These are phyloP conservation scores for Trichomonas vaginalis DNA, from an alignment of 208 protist species.

Conservation along the genomic window DNA sequence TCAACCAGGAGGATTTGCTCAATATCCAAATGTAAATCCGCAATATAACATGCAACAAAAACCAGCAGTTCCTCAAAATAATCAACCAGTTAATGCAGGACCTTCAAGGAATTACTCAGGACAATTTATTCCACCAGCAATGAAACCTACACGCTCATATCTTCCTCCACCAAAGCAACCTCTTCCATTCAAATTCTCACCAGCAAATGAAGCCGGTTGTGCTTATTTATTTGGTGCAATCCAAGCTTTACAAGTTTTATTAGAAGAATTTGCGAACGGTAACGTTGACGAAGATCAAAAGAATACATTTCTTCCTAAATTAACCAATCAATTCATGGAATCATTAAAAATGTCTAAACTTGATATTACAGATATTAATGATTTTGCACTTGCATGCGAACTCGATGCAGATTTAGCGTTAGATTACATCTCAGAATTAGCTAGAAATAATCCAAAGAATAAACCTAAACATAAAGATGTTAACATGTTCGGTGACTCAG, in stretches of 20 bases:
- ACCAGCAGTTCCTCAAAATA: background rate
- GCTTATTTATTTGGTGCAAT: background rate
- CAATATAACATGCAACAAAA: background rate
- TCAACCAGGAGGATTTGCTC: background rate
- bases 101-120: background rate
- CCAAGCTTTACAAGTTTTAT: background rate
- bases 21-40: background rate
- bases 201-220: background rate
- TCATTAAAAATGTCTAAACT: background rate
- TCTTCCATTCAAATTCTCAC: background rate
- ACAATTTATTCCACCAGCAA: background rate
- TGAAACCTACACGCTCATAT: background rate
- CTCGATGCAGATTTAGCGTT: background rate
- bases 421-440: background rate
- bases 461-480: background rate
- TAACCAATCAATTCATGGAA: background rate
- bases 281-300: background rate
- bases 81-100: background rate
- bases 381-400: background rate
- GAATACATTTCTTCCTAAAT: background rate
- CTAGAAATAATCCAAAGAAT: background rate
- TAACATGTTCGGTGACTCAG: background rate
- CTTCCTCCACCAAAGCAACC: background rate
- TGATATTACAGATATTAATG: background rate
- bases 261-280: background rate